Evolutionary conservation across 2,329 filamentous ascomycete genomes (phyloP), one percentile per base, ranked within the genome.

Genomic region (Geosmithia putterillii): DNA sequence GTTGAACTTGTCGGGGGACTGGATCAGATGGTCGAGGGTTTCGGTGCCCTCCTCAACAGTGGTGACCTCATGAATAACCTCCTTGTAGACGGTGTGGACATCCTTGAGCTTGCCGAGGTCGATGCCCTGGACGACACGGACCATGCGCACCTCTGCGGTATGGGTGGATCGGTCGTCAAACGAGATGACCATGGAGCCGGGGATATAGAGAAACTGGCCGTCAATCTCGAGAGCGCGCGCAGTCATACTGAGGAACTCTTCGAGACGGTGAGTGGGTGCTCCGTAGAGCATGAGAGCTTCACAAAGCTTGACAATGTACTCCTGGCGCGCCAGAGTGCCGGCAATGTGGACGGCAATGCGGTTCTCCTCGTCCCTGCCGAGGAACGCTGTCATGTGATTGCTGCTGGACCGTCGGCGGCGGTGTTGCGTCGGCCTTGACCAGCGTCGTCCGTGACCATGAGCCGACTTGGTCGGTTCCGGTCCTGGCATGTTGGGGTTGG

Each of bases 161-260:
- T 81, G 79, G 0, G 77, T 79, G 0, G 71, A 64, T 41, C 57
- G 62, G 51, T 89, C 84, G 55, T 85, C 87, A 54, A 95, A 95
- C 0, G 86, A 90, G 51, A 94, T 80, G 45, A 95, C 83, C 88
- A 95, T 95, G 54, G 85, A 92, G 5, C 86, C 86, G 0, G 88
- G 88, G 34, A 95, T 74, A 53, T 95, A 95, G 21, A 95, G 65
- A 52, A 92, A 95, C 52, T 94, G 86, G 7, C 83, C 83, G 48
- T 94, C 83, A 23, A 94, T 88, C 58, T 88, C 84, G 32, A 95
- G 71, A 4, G 89, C 83, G 18, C 84, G 74, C 4, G 88, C 82
- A 5, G 84, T 86, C 81, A 88, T 92, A 49, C 73, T 80, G 70
- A 95, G 79, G 55, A 94, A 94, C 56, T 94, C 83, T 60, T 95